Base-by-base conservation (phyloP, 1,284 basidiomycete genomes). In the Ustilago xerochloae region DNA sequence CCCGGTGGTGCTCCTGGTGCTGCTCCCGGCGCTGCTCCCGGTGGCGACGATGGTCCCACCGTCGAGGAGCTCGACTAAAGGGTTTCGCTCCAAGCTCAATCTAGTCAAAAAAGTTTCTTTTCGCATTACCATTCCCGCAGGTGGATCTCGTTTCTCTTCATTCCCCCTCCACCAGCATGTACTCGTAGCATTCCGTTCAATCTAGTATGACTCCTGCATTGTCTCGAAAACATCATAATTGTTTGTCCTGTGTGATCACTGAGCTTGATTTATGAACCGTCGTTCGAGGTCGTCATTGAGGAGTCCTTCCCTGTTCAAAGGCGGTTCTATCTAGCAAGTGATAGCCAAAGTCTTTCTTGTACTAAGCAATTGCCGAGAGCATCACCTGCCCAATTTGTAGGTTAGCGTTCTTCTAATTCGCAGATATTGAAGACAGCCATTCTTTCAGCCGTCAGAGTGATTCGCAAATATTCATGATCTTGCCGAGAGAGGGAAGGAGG, bases 61-160 rank as follows among this genome's bases (percentile, higher is more conserved):
- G 93, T 94, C 60, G 93, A 94, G 87, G 92, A 94, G 87, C 92
- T 94, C 80, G 88, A 88, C 83, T 88, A 87, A 83, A 61, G 18
- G 60, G 30, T 39, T 41, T 16, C 10, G 28, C n/a, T 7, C 33
- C 6, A 38, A 55, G 46, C 39, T 47, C 38, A 51, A 61, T 60
- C 47, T 32, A 46, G 36, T 26, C 47, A 63, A 53, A 63, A 58
- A 45, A 16, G 20, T 28, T 24, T 15, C 33, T 26, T 28, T 4
- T 58, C 33, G 36, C 26, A 26, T 45, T 51, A 20, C 26, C 50
- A 18, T 30, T 20, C 56, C 47, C 59, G 65, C 65, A 28, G 56
- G 52, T 63, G 66, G 56, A 32, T 36, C 26, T 33, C 55, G 49
- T 59, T 69, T 59, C 46, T 52, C 63, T 64, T 63, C 56, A 52